Evolutionary conservation across 176 grass and related monocot species (phyloP), one percentile per base, ranked within the genome.

Genomic region (Oryza officinalis): DNA sequence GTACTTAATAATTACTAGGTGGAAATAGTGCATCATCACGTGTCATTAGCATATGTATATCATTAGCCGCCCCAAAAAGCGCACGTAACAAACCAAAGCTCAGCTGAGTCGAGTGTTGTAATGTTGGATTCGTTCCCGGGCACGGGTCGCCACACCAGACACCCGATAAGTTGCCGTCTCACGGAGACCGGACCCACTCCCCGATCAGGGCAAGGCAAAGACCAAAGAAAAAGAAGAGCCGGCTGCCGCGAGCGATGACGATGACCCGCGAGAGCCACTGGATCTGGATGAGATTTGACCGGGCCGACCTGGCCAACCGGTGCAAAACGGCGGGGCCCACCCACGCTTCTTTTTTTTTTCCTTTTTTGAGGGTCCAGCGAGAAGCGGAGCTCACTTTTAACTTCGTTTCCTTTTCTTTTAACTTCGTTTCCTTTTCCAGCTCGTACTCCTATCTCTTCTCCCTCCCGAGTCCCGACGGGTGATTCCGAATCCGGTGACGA

Each of bases 231-330:
- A 35, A 33, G 35, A 37, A 73, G 26, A 43, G 59, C 57, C 27
- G 50, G 79, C 67, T 11, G 35, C 18, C 23, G 17, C 22, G 30
- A 49, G 17, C 3, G 18, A 63, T 72, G 81, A 26, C 37, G 37
- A 38, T 8, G 7, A 1, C 37, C 37, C 37, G 37, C 72, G 27
- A 1, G 32, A 59, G 2, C 47, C 83, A 69, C 73, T 28, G 82
- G 23, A 31, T 76, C 17, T 76, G 73, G 74, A 85, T 71, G 35
- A 71, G 74, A 78, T 20, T 35, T 63, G 50, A 61, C 33, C 32
- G 3, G 1, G 20, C 20, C 13, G 32, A 33, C 32, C 32, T 33
- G 32, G n/a, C n/a, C n/a, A 65, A 66, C 6, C 45, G 59, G 60
- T 0, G 41, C 11, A 6, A 8, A 10, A 1, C 15, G 18, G 26